Conservation (phyloP, 805 yeast species). For the Wickerhamomyces subpelliculosus region DNA sequence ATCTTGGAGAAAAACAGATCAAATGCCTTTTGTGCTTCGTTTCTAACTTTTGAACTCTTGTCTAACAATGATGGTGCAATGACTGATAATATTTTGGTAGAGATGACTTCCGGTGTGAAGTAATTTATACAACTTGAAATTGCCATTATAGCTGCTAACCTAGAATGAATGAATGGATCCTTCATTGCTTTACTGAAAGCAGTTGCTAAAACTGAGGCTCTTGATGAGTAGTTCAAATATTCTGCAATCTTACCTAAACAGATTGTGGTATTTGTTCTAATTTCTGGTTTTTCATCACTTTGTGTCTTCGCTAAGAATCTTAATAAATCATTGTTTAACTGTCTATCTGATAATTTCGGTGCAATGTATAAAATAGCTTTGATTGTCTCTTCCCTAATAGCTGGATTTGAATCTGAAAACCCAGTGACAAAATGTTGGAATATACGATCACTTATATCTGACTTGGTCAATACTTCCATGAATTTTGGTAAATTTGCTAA, state of each 20-base stretch:
- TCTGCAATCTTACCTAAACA: conserved; percentile 61
- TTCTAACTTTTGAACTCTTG: conserved; percentile 58
- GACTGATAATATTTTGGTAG: conserved; percentile 75
- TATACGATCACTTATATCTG: conserved; percentile 62
- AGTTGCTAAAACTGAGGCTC: conserved; percentile 74
- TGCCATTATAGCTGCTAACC: conserved; percentile 71
- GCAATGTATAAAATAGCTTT: conserved; percentile 54
- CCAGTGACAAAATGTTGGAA: conserved; percentile 72
- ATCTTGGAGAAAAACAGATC: conserved; percentile 53
- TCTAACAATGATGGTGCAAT: conserved; percentile 83
- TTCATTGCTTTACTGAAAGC: conserved; percentile 80
- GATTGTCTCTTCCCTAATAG: conserved; percentile 76
- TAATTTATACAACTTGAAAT: conserved; percentile 55
- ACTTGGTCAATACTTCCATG: conserved; percentile 41
- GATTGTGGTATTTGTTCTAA: conserved; percentile 70
- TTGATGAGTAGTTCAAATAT: conserved; percentile 44
- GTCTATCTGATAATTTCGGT: conserved; percentile 65
- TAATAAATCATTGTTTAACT: conserved; percentile 78
- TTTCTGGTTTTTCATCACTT: conserved; percentile 66
- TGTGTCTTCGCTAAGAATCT: conserved; percentile 78
- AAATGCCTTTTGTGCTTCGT: conserved; percentile 64
- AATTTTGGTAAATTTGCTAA: conserved; percentile 55
- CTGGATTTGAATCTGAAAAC: conserved; percentile 73
- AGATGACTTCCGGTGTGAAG: conserved; percentile 69
- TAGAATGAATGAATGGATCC: conserved; percentile 71